Percentiles rank a stretch among this genome's conserved stretches.
Conservation (phyloP, 768 basidiomycete genomes). For the Hericium rajendrae region DNA sequence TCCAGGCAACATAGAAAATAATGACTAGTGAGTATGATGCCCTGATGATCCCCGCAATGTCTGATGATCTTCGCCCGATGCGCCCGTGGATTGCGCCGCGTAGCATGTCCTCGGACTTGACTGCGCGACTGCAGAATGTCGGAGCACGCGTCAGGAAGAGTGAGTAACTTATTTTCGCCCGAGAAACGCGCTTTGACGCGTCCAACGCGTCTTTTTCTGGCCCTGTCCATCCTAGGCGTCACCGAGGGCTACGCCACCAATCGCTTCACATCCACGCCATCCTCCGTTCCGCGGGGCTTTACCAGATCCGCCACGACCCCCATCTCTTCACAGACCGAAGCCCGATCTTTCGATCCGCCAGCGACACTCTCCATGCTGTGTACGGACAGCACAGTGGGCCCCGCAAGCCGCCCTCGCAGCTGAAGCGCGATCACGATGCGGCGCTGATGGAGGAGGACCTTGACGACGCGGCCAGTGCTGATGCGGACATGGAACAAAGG, state of each 20-base stretch:
- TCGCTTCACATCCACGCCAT: constrained; percentile 5
- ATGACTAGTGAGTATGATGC: constrained; percentile 1
- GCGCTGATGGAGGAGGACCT: constrained; percentile 4
- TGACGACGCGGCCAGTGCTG: constrained; percentile 5
- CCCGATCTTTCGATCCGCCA: constrained; percentile 43
- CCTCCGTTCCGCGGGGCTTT: neutral
- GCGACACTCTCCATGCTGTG: constrained; percentile 45
- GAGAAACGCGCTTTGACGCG: constrained; percentile 9
- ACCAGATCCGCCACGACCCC: neutral
- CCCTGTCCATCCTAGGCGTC: constrained; percentile 35
- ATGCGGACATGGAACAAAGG: neutral
- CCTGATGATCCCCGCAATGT: no score
- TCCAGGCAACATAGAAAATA: neutral
- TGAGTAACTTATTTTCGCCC: constrained; percentile 25
- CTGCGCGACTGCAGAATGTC: constrained; percentile 44
- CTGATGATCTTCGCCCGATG: neutral
- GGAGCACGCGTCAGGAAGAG: constrained; percentile 54
- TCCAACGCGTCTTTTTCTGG: constrained; percentile 17
- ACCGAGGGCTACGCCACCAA: constrained; percentile 44
- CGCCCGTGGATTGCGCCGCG: neutral
- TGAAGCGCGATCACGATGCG: constrained; percentile 26
- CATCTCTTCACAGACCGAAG: constrained; percentile 5
- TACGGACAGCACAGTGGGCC: constrained; percentile 27
- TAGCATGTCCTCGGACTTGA: constrained; percentile 40
- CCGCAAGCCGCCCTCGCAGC: constrained; percentile 19